A percentile compares a stretch with the other conserved stretches of the same genome.
Conservation (phyloP, 2,329 filamentous ascomycete species). For the Rugonectria rugulosa region DNA sequence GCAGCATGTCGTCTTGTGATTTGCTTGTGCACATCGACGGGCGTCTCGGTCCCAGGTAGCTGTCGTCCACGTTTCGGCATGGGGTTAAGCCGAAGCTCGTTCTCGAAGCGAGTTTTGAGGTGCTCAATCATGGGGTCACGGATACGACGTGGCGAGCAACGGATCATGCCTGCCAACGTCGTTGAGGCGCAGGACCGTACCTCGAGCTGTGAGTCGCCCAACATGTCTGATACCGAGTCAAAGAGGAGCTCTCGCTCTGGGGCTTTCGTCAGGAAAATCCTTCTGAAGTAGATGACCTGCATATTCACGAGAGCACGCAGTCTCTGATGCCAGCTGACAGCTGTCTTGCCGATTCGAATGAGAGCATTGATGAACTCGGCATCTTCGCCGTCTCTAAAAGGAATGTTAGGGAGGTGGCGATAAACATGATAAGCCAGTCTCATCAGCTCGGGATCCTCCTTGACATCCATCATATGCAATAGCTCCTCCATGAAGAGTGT, state of each 20-base stretch:
- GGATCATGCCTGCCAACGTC: conserved; percentile 96
- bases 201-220: conserved; percentile 89
- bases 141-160: conserved; percentile 85
- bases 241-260: conserved; percentile 83
- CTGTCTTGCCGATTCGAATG: conserved; percentile 85
- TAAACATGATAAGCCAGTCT: conserved; percentile 96
- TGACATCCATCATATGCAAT: conserved; percentile 99
- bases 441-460: conserved; percentile 96
- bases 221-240: conserved; percentile 93
- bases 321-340: conserved; percentile 93
- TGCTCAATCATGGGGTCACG: conserved; percentile 79
- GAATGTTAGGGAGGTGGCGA: conserved; percentile 93
- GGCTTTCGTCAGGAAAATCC: conserved; percentile 83
- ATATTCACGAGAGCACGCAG: conserved; percentile 96
- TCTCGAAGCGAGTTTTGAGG: conserved; percentile 81
- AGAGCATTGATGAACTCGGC: conserved; percentile 83
- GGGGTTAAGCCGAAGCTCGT: conserved; percentile 80
- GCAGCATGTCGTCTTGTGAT: conserved; percentile 87
- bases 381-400: conserved; percentile 87
- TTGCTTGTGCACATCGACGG: conserved; percentile 75
- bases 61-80: conserved; percentile 77
- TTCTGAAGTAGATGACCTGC: conserved; percentile 97
- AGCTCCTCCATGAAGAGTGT: conserved; percentile 89
- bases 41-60: conserved; percentile 71
- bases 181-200: conserved; percentile 92